phyloP scores from a whole-genome alignment of 1,284 basidiomycete species.

The Moesziomyces antarcticus region DNA sequence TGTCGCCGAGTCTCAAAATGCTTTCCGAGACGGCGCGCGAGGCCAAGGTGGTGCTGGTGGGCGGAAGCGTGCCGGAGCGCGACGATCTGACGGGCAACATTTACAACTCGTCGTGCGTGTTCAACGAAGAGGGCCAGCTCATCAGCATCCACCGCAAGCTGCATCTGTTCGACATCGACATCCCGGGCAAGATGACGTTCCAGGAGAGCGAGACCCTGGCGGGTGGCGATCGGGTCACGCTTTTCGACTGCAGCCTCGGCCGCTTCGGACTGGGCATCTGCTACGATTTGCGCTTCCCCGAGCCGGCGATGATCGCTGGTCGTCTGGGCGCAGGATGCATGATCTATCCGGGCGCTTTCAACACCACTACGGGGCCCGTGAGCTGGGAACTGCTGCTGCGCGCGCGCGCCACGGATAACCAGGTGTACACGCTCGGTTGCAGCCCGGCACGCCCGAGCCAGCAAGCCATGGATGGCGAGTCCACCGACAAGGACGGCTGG shows the following conservation, averaged over 20 bases:
- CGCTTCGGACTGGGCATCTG: slow-evolving; percentile 91
- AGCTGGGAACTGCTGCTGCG: slow-evolving; percentile 95
- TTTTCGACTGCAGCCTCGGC: slow-evolving; percentile 93
- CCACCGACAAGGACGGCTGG: slow-evolving; percentile 31
- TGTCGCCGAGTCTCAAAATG: slow-evolving; percentile 77
- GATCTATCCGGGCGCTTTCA: slow-evolving; percentile 75
- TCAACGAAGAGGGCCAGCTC: slow-evolving; percentile 85
- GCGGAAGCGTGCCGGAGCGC: slow-evolving; percentile 73
- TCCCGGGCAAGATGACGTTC: slow-evolving; percentile 95
- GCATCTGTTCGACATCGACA: slow-evolving; percentile 98
- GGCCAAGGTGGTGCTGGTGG: slow-evolving; percentile 86
- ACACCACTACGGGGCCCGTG: slow-evolving; percentile 86
- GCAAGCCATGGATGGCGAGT: slow-evolving; percentile 62
- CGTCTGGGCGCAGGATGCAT: slow-evolving; percentile 87
- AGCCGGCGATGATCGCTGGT: slow-evolving; percentile 90
- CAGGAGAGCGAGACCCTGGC: slow-evolving; percentile 96
- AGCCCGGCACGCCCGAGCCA: slow-evolving; percentile 88
- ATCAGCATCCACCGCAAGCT: slow-evolving; percentile 92
- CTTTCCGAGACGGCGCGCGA: slow-evolving; percentile 85
- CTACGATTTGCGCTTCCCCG: slow-evolving; percentile 84
- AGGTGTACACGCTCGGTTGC: slow-evolving; percentile 93
- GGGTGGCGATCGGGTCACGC: slow-evolving; percentile 80
- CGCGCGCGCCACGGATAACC: slow-evolving; percentile 91
- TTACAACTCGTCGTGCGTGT: slow-evolving; percentile 72
- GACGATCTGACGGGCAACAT: slow-evolving; percentile 58